Conservation (phyloP, 2,329 filamentous ascomycete species). For the Blumeriella jaapii region DNA sequence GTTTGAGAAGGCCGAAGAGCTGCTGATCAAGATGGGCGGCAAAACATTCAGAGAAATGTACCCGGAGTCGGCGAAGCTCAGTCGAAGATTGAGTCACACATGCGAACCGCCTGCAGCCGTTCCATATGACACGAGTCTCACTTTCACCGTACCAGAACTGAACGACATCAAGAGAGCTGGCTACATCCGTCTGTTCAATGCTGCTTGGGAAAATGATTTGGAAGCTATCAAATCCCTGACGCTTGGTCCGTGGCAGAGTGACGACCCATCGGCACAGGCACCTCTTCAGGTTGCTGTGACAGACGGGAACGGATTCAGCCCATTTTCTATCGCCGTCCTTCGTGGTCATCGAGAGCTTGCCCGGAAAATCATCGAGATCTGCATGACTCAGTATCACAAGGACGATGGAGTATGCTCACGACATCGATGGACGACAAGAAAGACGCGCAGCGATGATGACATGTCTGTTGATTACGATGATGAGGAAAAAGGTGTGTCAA, state of each 20-base stretch:
- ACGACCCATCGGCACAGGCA: constrained; percentile 37
- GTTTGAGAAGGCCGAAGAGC: constrained; percentile 42
- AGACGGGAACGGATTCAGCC: constrained; percentile 35
- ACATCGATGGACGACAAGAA: constrained; percentile 31
- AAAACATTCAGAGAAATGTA: constrained; percentile 57
- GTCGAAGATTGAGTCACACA: background rate
- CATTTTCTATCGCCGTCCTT: constrained; percentile 58
- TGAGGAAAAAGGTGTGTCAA: constrained; percentile 4
- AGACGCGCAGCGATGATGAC: constrained; percentile 17
- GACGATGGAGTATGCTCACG: constrained; percentile 27
- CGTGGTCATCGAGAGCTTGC: constrained; percentile 55
- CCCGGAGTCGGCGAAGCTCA: constrained; percentile 33
- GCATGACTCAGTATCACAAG: constrained; percentile 53
- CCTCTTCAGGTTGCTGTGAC: constrained; percentile 53
- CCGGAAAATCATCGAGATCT: constrained; percentile 56
- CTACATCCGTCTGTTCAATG: constrained; percentile 61
- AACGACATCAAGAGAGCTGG: constrained; percentile 43
- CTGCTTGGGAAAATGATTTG: constrained; percentile 60
- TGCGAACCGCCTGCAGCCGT: constrained; percentile 1
- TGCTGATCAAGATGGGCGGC: constrained; percentile 45
- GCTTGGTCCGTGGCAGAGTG: constrained; percentile 42
- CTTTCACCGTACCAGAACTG: constrained; percentile 28
- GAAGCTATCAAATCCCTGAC: constrained; percentile 54
- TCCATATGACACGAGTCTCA: constrained; percentile 15
- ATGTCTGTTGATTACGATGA: constrained; percentile 24